Conservation (phyloP, 2,329 filamentous ascomycete genomes). For the Aspergillus thermomutatus region DNA sequence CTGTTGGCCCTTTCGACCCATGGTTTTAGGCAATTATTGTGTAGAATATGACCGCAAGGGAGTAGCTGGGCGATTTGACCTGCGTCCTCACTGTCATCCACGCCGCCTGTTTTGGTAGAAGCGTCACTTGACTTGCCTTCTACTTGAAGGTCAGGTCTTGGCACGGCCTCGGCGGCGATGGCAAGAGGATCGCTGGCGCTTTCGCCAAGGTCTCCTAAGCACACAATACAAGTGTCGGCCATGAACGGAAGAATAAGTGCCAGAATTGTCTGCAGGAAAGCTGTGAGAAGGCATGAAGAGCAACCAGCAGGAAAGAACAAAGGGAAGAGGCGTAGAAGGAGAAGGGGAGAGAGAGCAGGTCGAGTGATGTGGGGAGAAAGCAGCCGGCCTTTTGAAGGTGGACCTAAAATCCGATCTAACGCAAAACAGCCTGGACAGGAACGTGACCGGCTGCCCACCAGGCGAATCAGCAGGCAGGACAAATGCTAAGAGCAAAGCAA, state of each 20-base stretch:
- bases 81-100: constrained; percentile 38
- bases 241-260: constrained; percentile 42
- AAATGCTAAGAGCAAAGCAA: background rate
- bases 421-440: constrained; percentile 34
- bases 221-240: constrained; percentile 70
- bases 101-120: constrained; percentile 26
- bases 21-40: constrained; percentile 86
- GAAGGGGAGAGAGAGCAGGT: constrained; percentile 23
- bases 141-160: constrained; percentile 39
- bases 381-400: constrained; percentile 42
- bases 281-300: constrained; percentile 39
- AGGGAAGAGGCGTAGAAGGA: constrained; percentile 17
- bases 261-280: constrained; percentile 25
- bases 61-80: constrained; percentile 59
- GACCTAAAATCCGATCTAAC: constrained; percentile 35
- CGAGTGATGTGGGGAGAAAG: constrained; percentile 29
- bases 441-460: constrained; percentile 30
- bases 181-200: constrained; percentile 50
- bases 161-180: constrained; percentile 40
- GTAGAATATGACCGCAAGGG: constrained; percentile 86
- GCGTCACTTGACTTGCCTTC: constrained; percentile 23
- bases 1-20: constrained; percentile 98
- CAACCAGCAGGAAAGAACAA: constrained; percentile 21
- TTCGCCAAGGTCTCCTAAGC: constrained; percentile 65
- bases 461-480: constrained; percentile 16